A percentile compares a stretch with the other conserved stretches of the same genome.
phyloP scores from a whole-genome alignment of 306 rosid genomes.

The Medicago arabica region DNA sequence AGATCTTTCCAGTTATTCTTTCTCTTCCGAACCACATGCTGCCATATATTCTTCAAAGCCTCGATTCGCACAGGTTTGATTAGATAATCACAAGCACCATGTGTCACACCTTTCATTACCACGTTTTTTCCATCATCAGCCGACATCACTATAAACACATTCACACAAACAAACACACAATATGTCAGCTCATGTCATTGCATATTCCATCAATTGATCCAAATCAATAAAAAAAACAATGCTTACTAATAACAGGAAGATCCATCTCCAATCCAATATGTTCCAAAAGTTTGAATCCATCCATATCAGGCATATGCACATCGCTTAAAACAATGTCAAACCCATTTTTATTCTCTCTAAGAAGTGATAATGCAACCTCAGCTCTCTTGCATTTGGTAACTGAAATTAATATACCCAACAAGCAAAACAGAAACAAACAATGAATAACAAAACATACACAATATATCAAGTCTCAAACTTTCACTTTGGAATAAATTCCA shows the following conservation, averaged over 20 bases:
- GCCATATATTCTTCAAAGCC: slow-evolving; percentile 97
- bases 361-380: slow-evolving; percentile 74
- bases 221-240: neutral
- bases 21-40: slow-evolving; percentile 93
- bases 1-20: slow-evolving; percentile 74
- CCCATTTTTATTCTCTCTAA: slow-evolving; percentile 81
- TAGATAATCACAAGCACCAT: slow-evolving; percentile 96
- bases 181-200: slow-evolving; percentile 28
- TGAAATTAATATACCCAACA: slow-evolving; percentile 47
- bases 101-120: slow-evolving; percentile 97
- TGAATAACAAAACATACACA: slow-evolving; percentile 36
- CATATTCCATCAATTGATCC: neutral
- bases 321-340: slow-evolving; percentile 91
- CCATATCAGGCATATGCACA: slow-evolving; percentile 99
- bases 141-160: slow-evolving; percentile 84
- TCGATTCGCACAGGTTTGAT: slow-evolving; percentile 93
- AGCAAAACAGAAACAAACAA: slow-evolving; percentile 35
- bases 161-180: slow-evolving; percentile 42
- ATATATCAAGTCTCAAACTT: slow-evolving; percentile 29
- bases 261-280: slow-evolving; percentile 96
- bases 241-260: slow-evolving; percentile 95
- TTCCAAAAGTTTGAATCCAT: slow-evolving; percentile 93
- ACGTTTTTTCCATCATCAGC: slow-evolving; percentile 87
- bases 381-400: slow-evolving; percentile 91
- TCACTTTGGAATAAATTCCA: neutral